Conservation (phyloP, 2,329 filamentous ascomycete genomes). For the Colletotrichum lentis region DNA sequence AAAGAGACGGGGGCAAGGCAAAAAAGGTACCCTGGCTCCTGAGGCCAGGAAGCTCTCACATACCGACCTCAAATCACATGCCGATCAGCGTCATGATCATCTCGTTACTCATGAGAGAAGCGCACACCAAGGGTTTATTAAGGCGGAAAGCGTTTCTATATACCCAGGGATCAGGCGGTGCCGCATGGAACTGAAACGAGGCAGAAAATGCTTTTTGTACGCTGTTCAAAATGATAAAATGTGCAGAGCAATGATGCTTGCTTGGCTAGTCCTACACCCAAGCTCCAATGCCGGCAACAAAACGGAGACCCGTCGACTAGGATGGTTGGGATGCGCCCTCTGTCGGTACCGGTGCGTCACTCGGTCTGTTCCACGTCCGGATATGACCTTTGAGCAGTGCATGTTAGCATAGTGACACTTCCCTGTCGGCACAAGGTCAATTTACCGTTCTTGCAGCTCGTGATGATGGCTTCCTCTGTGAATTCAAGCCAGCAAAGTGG, state of each 20-base stretch:
- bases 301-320: conserved; percentile 10
- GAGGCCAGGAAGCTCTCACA: conserved; percentile 15
- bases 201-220: background rate
- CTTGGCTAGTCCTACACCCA: conserved; percentile 13
- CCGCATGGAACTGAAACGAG: background rate
- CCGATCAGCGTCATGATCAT: conserved; percentile 32
- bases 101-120: conserved; percentile 9
- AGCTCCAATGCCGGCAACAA: conserved; percentile 13
- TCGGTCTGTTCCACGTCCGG: conserved; percentile 75
- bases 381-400: conserved; percentile 64
- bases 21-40: background rate
- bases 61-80: conserved; percentile 31
- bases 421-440: conserved; percentile 42
- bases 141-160: background rate
- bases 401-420: conserved; percentile 1
- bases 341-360: conserved; percentile 39
- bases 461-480: conserved; percentile 90
- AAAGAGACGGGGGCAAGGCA: no score
- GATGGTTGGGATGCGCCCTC: conserved; percentile 31
- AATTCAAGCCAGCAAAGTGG: conserved; percentile 93
- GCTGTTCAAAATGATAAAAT: background rate
- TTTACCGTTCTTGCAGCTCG: conserved; percentile 88
- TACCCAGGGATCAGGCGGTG: background rate
- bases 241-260: background rate
- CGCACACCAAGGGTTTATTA: conserved; percentile 5